phyloP scores from a whole-genome alignment of 2,329 filamentous ascomycete genomes.

The Thermoascus crustaceus region DNA sequence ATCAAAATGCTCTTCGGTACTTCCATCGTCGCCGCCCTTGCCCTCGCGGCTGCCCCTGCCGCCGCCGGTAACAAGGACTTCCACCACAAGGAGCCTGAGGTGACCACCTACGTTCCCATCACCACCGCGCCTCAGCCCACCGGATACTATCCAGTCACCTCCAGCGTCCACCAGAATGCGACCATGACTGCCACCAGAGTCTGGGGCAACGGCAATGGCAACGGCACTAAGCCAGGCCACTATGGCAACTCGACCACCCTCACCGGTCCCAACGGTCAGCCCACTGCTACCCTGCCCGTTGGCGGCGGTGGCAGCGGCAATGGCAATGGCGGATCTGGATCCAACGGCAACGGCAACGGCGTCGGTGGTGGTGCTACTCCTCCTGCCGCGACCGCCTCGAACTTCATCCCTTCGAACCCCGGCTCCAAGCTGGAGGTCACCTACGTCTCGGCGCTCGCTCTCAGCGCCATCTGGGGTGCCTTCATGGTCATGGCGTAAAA shows the following conservation, averaged over 20 bases:
- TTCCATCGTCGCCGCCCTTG: slow-evolving; percentile 11
- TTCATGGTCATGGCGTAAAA: slow-evolving; percentile 20
- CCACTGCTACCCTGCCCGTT: slow-evolving; percentile 1
- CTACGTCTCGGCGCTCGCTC: slow-evolving; percentile 13
- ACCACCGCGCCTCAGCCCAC: slow-evolving; percentile 9
- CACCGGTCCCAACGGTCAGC: background rate
- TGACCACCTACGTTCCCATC: background rate
- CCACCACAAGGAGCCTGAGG: background rate
- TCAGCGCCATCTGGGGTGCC: slow-evolving; percentile 10
- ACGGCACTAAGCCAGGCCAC: background rate
- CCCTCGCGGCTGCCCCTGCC: slow-evolving; percentile 13
- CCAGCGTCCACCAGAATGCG: slow-evolving; percentile 8
- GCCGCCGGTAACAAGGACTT: slow-evolving; percentile 4
- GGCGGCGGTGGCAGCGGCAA: slow-evolving; percentile 9
- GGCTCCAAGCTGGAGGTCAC: slow-evolving; percentile 18
- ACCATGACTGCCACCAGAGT: background rate
- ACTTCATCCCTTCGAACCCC: slow-evolving; percentile 16
- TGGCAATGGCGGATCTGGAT: slow-evolving; percentile 5
- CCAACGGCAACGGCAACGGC: slow-evolving; percentile 6
- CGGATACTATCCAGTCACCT: slow-evolving; percentile 12
- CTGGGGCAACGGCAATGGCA: background rate
- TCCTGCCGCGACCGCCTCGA: slow-evolving; percentile 3
- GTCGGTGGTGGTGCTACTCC: slow-evolving; percentile 9
- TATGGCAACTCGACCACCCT: slow-evolving; percentile 1
- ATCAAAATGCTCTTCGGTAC: slow-evolving; percentile 22